Base-by-base conservation (phyloP, 2,329 filamentous ascomycete genomes). In the Hypoxylon sp. region DNA sequence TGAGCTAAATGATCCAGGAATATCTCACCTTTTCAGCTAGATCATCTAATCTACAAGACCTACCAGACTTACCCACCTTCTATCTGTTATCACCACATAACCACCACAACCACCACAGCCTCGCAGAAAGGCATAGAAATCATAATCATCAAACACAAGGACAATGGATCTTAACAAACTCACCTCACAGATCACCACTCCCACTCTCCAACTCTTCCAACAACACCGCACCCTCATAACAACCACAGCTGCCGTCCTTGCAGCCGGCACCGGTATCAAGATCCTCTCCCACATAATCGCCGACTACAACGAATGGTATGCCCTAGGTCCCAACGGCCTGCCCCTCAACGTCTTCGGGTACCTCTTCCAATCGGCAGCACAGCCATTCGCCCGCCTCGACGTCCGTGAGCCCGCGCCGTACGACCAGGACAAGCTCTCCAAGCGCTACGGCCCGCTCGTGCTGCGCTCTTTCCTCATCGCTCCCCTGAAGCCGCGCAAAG, bases 311-410 rank as follows among this genome's bases (percentile, higher is more conserved):
- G 77, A 73, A 57, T 83, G 74, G 69, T 75, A 82, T 14, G 78
- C 78, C 0, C 77, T 84, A 25, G 82, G 82, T 1, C 77, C 76
- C 0, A 82, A 82, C 53, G 82, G 82, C 11, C 61, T 82, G 0
- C 81, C 82, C 0, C 75, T 82, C 72, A 84, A 83, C 61, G 30
- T 78, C 34, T 57, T 76, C 30, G 82, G 82, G 43, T 84, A 80
- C 79, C 67, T 80, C 0, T n/a, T 79, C 10, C 79, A 81, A 65
- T 69, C 73, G 6, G 5, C 70, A 6, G 60, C 78, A 5, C 74
- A 74, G 43, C 72, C 74, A 2, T 30, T 82, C n/a, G 75, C 75
- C 7, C 64, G 75, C 14, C 64, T 64, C 21, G 81, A 82, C 64
- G 74, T 75, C 3, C 65, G 75, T n/a, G 74, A 74, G 5, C 72